phyloP scores from a whole-genome alignment of 2,329 filamentous ascomycete species.

The Chrysosphaeria jannelii region DNA sequence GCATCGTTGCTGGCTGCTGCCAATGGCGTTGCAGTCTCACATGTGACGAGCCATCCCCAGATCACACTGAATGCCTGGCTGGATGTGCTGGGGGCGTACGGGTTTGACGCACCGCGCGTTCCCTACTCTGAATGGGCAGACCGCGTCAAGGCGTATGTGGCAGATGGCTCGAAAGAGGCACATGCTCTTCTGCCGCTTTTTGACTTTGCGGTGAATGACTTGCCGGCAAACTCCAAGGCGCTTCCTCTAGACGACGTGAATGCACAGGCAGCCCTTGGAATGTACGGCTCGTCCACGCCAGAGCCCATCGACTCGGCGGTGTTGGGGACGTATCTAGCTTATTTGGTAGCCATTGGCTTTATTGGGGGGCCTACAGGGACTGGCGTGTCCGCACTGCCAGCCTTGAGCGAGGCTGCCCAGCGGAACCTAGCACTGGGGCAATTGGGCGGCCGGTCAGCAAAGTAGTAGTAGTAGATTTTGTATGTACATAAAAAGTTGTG shows the following conservation, averaged over 20 bases:
- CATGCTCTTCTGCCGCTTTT: constrained; percentile 47
- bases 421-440: background rate
- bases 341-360: constrained; percentile 1
- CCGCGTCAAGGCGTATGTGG: constrained; percentile 21
- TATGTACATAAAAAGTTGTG: no score
- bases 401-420: background rate
- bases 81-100: constrained; percentile 37
- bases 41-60: constrained; percentile 54
- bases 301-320: constrained; percentile 1
- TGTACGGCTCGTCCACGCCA: constrained; percentile 2
- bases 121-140: constrained; percentile 32
- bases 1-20: constrained; percentile 32
- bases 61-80: constrained; percentile 53
- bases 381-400: background rate
- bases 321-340: constrained; percentile 1
- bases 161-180: constrained; percentile 20
- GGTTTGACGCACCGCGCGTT: constrained; percentile 36
- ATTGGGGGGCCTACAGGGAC: background rate
- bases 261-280: constrained; percentile 27
- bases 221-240: constrained; percentile 35
- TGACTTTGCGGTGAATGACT: constrained; percentile 38
- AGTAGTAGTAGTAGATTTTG: no score
- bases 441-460: background rate
- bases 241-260: constrained; percentile 49
- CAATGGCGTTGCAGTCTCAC: constrained; percentile 24